phyloP scores from a whole-genome alignment of 2,329 filamentous ascomycete species.

The Aspergillus arachidicola region DNA sequence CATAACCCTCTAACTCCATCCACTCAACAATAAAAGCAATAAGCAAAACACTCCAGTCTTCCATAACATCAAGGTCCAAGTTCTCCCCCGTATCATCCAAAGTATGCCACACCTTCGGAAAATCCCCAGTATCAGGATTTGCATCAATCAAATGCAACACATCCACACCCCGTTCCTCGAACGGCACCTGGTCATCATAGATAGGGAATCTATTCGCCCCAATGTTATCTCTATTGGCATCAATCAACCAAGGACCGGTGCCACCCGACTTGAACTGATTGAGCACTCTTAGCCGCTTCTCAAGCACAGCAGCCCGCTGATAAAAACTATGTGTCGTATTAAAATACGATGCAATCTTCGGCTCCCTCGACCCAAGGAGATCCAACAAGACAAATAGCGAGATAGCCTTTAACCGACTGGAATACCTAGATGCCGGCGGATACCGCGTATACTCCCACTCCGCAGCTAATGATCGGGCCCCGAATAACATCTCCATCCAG shows the following conservation, averaged over 20 bases:
- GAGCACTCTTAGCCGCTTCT: conserved; percentile 66
- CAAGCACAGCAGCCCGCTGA: conserved; percentile 69
- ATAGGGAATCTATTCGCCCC: conserved; percentile 52
- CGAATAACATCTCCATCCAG: conserved; percentile 75
- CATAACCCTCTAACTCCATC: conserved; percentile 73
- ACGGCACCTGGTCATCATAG: conserved; percentile 87
- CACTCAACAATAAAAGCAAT: conserved; percentile 86
- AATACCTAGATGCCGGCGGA: conserved; percentile 71
- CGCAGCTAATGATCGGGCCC: conserved; percentile 78
- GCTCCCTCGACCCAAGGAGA: conserved; percentile 71
- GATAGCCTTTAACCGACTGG: conserved; percentile 74
- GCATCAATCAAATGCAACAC: conserved; percentile 84
- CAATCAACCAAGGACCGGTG: conserved; percentile 63
- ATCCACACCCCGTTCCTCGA: conserved; percentile 81
- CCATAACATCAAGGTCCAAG: conserved; percentile 74
- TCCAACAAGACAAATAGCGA: conserved; percentile 89
- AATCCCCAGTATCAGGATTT: conserved; percentile 52
- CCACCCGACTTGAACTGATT: background rate
- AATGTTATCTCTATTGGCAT: conserved; percentile 55
- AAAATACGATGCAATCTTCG: conserved; percentile 81
- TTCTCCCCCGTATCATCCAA: conserved; percentile 81
- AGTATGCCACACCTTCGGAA: conserved; percentile 83
- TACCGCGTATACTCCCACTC: conserved; percentile 74
- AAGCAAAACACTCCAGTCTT: conserved; percentile 85
- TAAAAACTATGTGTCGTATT: conserved; percentile 92